Conservation (phyloP, 116 monocot species). For the Dioscorea cayenensis region DNA sequence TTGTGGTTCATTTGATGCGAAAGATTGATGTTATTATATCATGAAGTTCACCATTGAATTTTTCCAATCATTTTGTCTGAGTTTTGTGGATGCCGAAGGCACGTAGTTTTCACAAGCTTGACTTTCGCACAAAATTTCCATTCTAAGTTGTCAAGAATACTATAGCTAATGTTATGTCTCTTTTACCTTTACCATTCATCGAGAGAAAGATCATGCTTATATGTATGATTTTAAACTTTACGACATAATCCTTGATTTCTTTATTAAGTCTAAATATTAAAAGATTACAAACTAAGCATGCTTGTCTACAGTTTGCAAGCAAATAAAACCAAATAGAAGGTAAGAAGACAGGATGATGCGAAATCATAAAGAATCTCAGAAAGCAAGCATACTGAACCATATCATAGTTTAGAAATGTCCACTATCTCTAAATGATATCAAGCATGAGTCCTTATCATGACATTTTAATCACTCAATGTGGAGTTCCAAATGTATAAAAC, state of each 20-base stretch:
- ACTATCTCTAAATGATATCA: neutral
- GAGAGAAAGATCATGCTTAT: no score
- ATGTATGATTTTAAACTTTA: no score
- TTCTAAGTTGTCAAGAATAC: neutral
- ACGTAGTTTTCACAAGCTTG: slow-evolving; percentile 10
- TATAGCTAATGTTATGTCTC: no score
- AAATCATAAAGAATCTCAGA: neutral
- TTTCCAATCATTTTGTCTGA: slow-evolving; percentile 1
- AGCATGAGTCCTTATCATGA: neutral
- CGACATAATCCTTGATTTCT: no score
- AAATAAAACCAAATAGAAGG: neutral
- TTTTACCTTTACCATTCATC: no score
- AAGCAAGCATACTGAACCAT: neutral
- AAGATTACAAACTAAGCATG: neutral
- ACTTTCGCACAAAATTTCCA: neutral
- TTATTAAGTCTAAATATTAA: neutral
- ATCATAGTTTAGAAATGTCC: neutral
- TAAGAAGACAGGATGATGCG: neutral
- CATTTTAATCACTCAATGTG: neutral
- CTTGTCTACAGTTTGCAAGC: neutral
- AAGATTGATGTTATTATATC: no score
- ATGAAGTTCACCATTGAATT: neutral
- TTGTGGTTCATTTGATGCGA: neutral
- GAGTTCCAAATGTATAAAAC: neutral
- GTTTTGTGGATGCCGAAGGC: neutral